A percentile compares a stretch with the other conserved stretches of the same genome.
phyloP scores from a whole-genome alignment of 352 stramenopile species.

The Pythium apleroticum region DNA sequence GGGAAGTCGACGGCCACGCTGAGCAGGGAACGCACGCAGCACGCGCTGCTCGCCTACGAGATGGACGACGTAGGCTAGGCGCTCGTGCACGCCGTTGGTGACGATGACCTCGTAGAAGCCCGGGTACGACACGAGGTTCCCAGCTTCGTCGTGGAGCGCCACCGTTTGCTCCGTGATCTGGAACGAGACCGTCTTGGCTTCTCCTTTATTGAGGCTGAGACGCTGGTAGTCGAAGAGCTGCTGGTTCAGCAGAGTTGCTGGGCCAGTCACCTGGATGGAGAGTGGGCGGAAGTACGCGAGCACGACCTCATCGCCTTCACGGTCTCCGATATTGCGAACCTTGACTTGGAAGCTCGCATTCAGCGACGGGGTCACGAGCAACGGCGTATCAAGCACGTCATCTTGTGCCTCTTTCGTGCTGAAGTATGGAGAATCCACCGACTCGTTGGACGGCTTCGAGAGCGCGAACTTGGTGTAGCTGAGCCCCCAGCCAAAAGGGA shows the following conservation, averaged over 20 bases:
- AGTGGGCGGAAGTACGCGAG: conserved; percentile 78
- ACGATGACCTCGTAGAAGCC: conserved; percentile 78
- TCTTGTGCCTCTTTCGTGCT: conserved; percentile 2
- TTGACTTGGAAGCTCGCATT: conserved; percentile 51
- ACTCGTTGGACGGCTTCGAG: conserved; percentile 13
- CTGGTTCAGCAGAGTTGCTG: conserved; percentile 65
- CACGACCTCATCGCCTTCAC: conserved; percentile 69
- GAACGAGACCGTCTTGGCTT: conserved; percentile 43
- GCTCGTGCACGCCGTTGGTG: conserved; percentile 69
- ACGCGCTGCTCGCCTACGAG: conserved; percentile 44
- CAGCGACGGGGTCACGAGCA: conserved; percentile 37
- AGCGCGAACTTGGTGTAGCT: conserved; percentile 88
- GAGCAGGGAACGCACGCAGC: conserved; percentile 38
- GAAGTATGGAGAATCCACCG: conserved; percentile 9
- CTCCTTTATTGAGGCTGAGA: conserved; percentile 41
- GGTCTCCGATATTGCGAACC: conserved; percentile 55
- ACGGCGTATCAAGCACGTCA: not conserved
- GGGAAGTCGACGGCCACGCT: not conserved
- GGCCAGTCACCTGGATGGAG: conserved; percentile 51
- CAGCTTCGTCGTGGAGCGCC: conserved; percentile 54
- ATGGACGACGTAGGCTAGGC: conserved; percentile 63
- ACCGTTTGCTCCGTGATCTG: conserved; percentile 45
- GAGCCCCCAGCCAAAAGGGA: conserved; percentile 89
- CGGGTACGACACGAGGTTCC: conserved; percentile 53
- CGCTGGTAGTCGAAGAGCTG: conserved; percentile 74